Evolutionary conservation across 2,329 filamentous ascomycete species (phyloP).

Genomic region (Pseudogymnoascus sp.): DNA sequence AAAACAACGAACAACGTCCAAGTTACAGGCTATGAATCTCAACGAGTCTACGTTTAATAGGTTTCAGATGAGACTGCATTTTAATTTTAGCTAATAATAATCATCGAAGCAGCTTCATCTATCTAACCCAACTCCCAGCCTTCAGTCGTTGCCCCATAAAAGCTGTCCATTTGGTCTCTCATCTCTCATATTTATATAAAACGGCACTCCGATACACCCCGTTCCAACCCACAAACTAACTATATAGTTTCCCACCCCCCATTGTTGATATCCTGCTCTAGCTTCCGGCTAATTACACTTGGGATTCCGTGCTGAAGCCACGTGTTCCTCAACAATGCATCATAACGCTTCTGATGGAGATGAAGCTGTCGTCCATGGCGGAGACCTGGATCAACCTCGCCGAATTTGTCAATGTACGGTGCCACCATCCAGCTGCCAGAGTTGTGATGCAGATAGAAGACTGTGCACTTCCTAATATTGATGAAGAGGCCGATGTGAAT

Average conservation of each 20-base stretch:
- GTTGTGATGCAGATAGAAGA: conserved; percentile 74
- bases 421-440: conserved; percentile 80
- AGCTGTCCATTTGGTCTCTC: background rate
- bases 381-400: conserved; percentile 87
- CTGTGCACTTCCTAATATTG: conserved; percentile 91
- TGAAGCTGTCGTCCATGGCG: conserved; percentile 82
- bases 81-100: background rate
- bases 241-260: conserved; percentile 89
- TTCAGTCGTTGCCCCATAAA: background rate
- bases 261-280: conserved; percentile 94
- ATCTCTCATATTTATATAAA: background rate
- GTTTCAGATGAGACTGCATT: background rate
- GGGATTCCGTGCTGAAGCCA: conserved; percentile 85
- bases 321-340: conserved; percentile 72
- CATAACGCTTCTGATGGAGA: conserved; percentile 88
- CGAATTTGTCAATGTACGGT: conserved; percentile 92
- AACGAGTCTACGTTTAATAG: background rate
- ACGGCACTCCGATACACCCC: background rate
- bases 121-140: background rate
- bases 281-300: conserved; percentile 76
- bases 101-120: background rate
- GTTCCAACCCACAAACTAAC: conserved; percentile 14
- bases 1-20: background rate
- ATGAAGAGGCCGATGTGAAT: conserved; percentile 87
- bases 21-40: too few species aligned